Conservation (phyloP, 2,329 filamentous ascomycete genomes). For the Aspergillus chevalieri region DNA sequence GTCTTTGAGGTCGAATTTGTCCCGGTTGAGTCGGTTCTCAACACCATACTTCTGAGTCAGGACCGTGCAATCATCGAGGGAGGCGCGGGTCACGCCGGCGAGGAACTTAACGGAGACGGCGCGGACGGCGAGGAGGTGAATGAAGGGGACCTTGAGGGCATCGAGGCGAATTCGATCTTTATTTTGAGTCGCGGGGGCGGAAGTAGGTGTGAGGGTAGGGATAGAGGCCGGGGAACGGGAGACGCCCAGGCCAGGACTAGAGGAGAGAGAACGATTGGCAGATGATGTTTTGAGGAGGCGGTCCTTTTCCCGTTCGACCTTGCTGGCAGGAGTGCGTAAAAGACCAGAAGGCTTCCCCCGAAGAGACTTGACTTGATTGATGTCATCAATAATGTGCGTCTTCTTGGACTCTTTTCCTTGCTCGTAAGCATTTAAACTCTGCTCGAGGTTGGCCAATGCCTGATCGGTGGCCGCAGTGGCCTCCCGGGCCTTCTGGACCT, state of each 20-base stretch:
- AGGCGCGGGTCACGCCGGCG: constrained; percentile 42
- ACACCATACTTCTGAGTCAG: constrained; percentile 50
- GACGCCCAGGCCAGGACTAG: constrained; percentile 36
- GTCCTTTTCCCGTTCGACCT: constrained; percentile 37
- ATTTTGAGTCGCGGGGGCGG: constrained; percentile 30
- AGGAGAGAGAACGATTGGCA: constrained; percentile 34
- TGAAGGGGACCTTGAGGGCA: constrained; percentile 41
- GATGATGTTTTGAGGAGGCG: constrained; percentile 31
- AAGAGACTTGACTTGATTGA: constrained; percentile 33
- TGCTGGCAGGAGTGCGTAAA: constrained; percentile 29
- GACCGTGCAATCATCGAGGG: constrained; percentile 42
- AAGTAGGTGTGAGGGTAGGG: constrained; percentile 39
- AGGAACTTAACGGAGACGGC: constrained; percentile 45
- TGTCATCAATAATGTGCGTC: constrained; percentile 35
- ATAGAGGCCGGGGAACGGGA: constrained; percentile 32
- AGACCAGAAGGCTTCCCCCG: constrained; percentile 23
- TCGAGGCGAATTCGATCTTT: constrained; percentile 36
- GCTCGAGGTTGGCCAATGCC: constrained; percentile 54
- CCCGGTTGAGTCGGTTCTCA: constrained; percentile 42
- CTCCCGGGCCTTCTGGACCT: constrained; percentile 50
- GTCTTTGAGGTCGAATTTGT: constrained; percentile 52
- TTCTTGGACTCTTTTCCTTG: constrained; percentile 57
- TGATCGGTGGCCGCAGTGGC: constrained; percentile 53
- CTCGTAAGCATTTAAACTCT: constrained; percentile 53
- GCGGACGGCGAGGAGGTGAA: constrained; percentile 50